Base-by-base conservation (phyloP, 208 protist species). In the Novymonas esmeraldas region DNA sequence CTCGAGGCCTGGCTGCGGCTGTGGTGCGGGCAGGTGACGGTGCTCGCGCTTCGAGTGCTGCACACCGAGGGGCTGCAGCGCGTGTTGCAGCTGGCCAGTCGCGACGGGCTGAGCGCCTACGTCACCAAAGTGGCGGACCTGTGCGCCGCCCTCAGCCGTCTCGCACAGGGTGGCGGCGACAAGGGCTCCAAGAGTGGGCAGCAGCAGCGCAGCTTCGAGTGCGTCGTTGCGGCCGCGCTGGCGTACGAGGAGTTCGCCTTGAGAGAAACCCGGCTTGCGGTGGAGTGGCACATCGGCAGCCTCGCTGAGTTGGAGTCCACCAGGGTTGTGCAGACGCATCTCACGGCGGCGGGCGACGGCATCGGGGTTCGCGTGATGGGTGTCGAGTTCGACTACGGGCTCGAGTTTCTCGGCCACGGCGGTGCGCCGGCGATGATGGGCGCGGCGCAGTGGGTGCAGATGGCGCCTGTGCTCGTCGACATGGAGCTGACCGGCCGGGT, bases 361-460 rank as follows among this genome's bases (percentile, higher is more conserved):
- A 88, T 93, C 64, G 42, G 38, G 48, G 66, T 88, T 31, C 76
- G 85, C 48, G 70, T 84, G 7, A 71, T 95, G 26, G 87, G 87
- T 18, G 68, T 88, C 46, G 50, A 57, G 16, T 65, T 89, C 41
- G 51, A 70, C 16, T 92, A 96, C 73, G 92, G 89, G 22, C 78
- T 90, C 44, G 92, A 96, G 64, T 93, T 95, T 71, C 50, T 89
- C n/a, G 92, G 92, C 24, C 83, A 90, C 64, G 69, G 81, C 42
- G 62, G 34, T 22, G 18, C 79, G 26, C 73, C 82, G n/a, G n/a
- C n/a, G 16, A 54, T 91, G 36, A 74, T 94, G 63, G 69, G 72
- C 42, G 59, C 73, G 14, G 33, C 56, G 48, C 70, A 64, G 49
- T 65, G 62, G 62, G 65, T 51, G 54, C 70, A 76, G 49, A 36